A percentile compares a stretch with the other conserved stretches of the same genome.
phyloP scores from a whole-genome alignment of 2,329 filamentous ascomycete species.

The Stagonosporopsis chrysanthemi region DNA sequence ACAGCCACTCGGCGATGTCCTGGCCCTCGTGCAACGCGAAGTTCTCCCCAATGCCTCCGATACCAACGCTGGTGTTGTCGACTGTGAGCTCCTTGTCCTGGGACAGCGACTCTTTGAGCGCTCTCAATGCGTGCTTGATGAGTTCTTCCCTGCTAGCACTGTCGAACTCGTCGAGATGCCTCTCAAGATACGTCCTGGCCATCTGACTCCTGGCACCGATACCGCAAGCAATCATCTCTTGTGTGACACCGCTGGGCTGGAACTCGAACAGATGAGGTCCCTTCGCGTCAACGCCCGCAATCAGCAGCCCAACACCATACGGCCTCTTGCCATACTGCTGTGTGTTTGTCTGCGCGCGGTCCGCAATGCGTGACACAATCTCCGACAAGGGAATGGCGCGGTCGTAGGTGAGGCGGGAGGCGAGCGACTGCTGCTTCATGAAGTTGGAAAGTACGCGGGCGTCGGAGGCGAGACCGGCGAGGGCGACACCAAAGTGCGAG shows the following conservation, averaged over 20 bases:
- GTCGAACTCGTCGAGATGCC: slow-evolving; percentile 84
- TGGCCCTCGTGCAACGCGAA: slow-evolving; percentile 93
- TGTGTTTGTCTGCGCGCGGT: slow-evolving; percentile 97
- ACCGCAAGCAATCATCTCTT: slow-evolving; percentile 95
- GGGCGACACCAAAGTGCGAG: slow-evolving; percentile 92
- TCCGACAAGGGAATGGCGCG: slow-evolving; percentile 89
- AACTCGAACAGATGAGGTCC: slow-evolving; percentile 98
- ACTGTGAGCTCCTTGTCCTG: slow-evolving; percentile 98
- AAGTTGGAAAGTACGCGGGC: slow-evolving; percentile 99
- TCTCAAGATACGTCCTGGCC: slow-evolving; percentile 95
- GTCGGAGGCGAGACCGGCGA: slow-evolving; percentile 95
- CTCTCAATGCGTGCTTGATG: slow-evolving; percentile 86
- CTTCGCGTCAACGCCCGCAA: slow-evolving; percentile 91
- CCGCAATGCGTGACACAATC: slow-evolving; percentile 89
- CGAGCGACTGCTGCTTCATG: slow-evolving; percentile 99
- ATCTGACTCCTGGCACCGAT: slow-evolving; percentile 97
- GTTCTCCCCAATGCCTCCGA: slow-evolving; percentile 78
- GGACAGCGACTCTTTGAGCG: slow-evolving; percentile 92
- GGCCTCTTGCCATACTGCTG: slow-evolving; percentile 96
- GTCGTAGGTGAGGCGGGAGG: slow-evolving; percentile 93
- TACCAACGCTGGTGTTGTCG: slow-evolving; percentile 92
- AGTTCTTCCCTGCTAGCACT: slow-evolving; percentile 81
- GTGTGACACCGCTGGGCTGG: slow-evolving; percentile 92
- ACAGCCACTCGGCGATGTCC: slow-evolving; percentile 85
- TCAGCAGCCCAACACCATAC: slow-evolving; percentile 91